Percentiles rank a stretch among this genome's conserved stretches.
Conservation (phyloP, 129 eudicot genomes). For the Flaveria trinervia region DNA sequence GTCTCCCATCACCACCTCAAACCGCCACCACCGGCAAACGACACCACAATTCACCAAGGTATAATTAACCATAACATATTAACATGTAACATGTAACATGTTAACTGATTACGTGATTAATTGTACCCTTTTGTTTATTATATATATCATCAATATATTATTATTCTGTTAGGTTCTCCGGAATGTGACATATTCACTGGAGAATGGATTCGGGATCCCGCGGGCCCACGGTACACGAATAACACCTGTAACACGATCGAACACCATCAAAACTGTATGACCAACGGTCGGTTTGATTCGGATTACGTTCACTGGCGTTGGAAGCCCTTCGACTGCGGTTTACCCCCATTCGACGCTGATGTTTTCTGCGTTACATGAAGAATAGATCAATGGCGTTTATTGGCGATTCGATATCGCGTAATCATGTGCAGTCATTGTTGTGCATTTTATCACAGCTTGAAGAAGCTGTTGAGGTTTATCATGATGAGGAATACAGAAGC, state of each 20-base stretch:
- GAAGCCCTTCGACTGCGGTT: conserved; percentile 60
- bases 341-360: conserved; percentile 53
- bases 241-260: conserved; percentile 61
- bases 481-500: conserved; percentile 62
- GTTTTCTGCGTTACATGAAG: conserved; percentile 58
- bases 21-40: conserved; percentile 24
- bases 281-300: conserved; percentile 75
- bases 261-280: conserved; percentile 83
- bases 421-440: conserved; percentile 83
- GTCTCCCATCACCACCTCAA: conserved; percentile 16
- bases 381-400: conserved; percentile 70
- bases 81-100: background rate
- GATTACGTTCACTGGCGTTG: conserved; percentile 78
- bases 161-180: conserved; percentile 24
- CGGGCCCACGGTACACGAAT: conserved; percentile 72
- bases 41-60: conserved; percentile 44
- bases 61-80: background rate
- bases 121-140: background rate
- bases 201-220: conserved; percentile 62
- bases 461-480: conserved; percentile 62
- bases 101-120: background rate
- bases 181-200: conserved; percentile 70
- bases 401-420: conserved; percentile 93
- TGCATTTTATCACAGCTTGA: conserved; percentile 84
- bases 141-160: too few species aligned